A percentile compares a stretch with the other conserved stretches of the same genome.
These are phyloP conservation scores for Calonectria hongkongensis DNA, from an alignment of 2,329 filamentous ascomycete genomes.

Conservation along the genomic window DNA sequence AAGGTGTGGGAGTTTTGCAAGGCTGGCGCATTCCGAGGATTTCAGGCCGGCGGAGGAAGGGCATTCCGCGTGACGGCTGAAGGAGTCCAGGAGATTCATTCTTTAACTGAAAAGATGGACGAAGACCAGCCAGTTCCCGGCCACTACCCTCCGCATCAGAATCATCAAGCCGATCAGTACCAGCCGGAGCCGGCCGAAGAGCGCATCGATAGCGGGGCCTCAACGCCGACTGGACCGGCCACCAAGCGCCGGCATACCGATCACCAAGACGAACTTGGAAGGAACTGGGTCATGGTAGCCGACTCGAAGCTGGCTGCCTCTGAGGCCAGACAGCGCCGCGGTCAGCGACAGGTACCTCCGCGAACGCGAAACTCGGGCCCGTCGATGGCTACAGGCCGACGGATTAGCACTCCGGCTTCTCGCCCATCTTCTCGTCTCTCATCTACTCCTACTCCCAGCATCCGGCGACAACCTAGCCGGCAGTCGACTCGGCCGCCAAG, in stretches of 20 bases:
- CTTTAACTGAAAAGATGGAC: slow-evolving; percentile 42
- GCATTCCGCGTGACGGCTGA: slow-evolving; percentile 75
- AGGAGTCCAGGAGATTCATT: slow-evolving; percentile 48
- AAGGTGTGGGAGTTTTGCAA: slow-evolving; percentile 92
- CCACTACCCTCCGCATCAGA: slow-evolving; percentile 57
- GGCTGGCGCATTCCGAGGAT: slow-evolving; percentile 84
- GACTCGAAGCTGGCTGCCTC: slow-evolving; percentile 56
- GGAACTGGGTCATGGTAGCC: slow-evolving; percentile 83
- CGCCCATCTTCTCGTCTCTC: slow-evolving; percentile 55
- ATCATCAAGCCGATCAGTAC: slow-evolving; percentile 46
- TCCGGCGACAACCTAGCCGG: slow-evolving; percentile 51
- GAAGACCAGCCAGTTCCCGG: slow-evolving; percentile 54
- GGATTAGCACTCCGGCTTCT: slow-evolving; percentile 64
- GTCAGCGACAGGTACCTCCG: slow-evolving; percentile 49
- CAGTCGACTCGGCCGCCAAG: slow-evolving; percentile 58
- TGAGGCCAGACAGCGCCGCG: slow-evolving; percentile 53
- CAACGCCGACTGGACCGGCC: slow-evolving; percentile 67
- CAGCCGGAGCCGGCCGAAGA: slow-evolving; percentile 51
- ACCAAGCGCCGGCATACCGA: slow-evolving; percentile 74
- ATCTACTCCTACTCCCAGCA: slow-evolving; percentile 53
- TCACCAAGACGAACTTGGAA: slow-evolving; percentile 73
- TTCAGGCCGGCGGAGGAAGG: slow-evolving; percentile 88
- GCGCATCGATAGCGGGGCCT: slow-evolving; percentile 57
- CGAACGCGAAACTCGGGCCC: slow-evolving; percentile 59
- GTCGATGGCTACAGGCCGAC: slow-evolving; percentile 61